phyloP scores from a whole-genome alignment of 2,329 filamentous ascomycete species.

The Ophiostoma quercus region DNA sequence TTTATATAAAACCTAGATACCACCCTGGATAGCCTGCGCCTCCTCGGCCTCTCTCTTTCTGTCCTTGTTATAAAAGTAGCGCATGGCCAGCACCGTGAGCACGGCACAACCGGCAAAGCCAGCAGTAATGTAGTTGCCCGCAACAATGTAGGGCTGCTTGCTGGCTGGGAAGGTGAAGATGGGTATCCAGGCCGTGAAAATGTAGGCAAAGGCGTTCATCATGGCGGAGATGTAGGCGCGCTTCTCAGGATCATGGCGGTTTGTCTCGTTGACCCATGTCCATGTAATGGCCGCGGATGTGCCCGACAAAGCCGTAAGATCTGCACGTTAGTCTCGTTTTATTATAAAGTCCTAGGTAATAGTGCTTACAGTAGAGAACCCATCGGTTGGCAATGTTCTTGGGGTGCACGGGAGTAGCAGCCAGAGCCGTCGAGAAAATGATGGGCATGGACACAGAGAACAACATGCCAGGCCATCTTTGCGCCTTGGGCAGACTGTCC shows the following conservation, averaged over 20 bases:
- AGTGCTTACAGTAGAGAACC: neutral
- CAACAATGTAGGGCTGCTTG: slow-evolving; percentile 32
- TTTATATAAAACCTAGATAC: neutral
- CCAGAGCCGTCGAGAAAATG: slow-evolving; percentile 20
- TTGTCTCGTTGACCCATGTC: slow-evolving; percentile 28
- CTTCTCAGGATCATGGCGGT: slow-evolving; percentile 31
- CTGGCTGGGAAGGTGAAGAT: slow-evolving; percentile 33
- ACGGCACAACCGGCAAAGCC: slow-evolving; percentile 22
- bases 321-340: slow-evolving; percentile 19
- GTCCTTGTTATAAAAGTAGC: slow-evolving; percentile 29
- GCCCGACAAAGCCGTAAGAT: slow-evolving; percentile 28
- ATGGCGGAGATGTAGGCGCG: slow-evolving; percentile 31
- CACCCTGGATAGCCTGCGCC: neutral
- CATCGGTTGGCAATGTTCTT: neutral
- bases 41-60: neutral
- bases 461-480: neutral
- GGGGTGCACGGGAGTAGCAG: neutral
- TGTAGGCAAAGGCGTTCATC: slow-evolving; percentile 33
- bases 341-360: too few relatives aligned
- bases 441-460: neutral
- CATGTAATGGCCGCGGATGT: slow-evolving; percentile 30
- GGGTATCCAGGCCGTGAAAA: slow-evolving; percentile 32
- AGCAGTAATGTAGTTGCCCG: slow-evolving; percentile 32
- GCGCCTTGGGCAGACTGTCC: neutral
- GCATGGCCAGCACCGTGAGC: slow-evolving; percentile 27